Conservation (phyloP, 768 basidiomycete genomes). For the Stropharia rugosoannulata region DNA sequence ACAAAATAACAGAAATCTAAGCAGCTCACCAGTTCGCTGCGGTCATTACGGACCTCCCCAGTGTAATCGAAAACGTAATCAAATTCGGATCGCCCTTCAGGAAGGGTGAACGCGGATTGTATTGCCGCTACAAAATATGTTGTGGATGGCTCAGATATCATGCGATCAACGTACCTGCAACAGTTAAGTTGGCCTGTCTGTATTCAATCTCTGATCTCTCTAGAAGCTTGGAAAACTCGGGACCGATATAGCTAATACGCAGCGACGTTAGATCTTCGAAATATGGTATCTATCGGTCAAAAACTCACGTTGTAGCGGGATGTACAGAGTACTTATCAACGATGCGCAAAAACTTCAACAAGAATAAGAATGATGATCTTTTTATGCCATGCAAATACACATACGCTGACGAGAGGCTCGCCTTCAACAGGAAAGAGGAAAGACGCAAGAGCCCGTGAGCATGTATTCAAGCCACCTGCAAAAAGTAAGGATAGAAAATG, state of each 20-base stretch:
- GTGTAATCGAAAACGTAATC: conserved; percentile 85
- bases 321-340: conserved; percentile 33
- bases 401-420: conserved; percentile 70
- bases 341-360: conserved; percentile 21
- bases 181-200: conserved; percentile 77
- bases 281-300: conserved; percentile 5
- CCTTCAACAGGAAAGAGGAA: conserved; percentile 67
- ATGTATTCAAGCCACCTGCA: conserved; percentile 80
- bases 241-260: conserved; percentile 65
- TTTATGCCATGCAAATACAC: conserved; percentile 21
- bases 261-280: background rate
- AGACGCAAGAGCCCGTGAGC: conserved; percentile 67
- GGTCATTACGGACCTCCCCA: conserved; percentile 75
- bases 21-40: conserved; percentile 64
- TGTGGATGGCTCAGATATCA: background rate
- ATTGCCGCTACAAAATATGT: conserved; percentile 52
- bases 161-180: conserved; percentile 49
- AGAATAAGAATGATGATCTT: background rate
- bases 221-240: conserved; percentile 71
- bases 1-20: background rate
- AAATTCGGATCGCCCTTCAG: conserved; percentile 66
- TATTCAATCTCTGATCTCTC: conserved; percentile 73
- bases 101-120: conserved; percentile 67
- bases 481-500: conserved; percentile 10
- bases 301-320: conserved; percentile 32